phyloP scores from a whole-genome alignment of 306 rosid genomes.

The Hippophae tibetana region DNA sequence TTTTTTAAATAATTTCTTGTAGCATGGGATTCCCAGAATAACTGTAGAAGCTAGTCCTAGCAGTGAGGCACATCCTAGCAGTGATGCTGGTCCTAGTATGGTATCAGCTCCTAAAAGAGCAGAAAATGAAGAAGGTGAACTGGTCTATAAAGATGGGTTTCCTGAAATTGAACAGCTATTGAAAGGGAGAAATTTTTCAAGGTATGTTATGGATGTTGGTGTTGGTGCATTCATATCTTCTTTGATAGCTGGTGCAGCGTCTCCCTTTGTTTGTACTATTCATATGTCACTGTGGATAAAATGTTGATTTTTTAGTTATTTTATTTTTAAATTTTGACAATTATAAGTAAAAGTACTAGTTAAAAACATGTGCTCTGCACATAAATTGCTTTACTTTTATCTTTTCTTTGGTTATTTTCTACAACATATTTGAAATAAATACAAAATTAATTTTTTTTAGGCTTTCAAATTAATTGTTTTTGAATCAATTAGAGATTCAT shows the following conservation, averaged over 20 bases:
- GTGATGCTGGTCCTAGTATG: constrained; percentile 14
- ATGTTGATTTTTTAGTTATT: too few species aligned
- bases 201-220: constrained; percentile 20
- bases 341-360: too few species aligned
- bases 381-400: too few species aligned
- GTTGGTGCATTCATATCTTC: background rate
- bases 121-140: constrained; percentile 9
- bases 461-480: too few species aligned
- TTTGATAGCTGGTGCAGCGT: background rate
- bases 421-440: too few species aligned
- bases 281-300: too few species aligned
- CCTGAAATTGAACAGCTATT: constrained; percentile 37
- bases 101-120: background rate
- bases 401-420: too few species aligned
- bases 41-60: constrained; percentile 24
- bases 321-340: too few species aligned
- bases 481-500: too few species aligned
- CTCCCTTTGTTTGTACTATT: background rate
- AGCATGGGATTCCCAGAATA: constrained; percentile 22
- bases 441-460: too few species aligned
- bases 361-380: too few species aligned
- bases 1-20: constrained; percentile 8
- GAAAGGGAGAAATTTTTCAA: constrained; percentile 36
- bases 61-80: constrained; percentile 10
- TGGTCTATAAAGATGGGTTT: constrained; percentile 12